Conservation (phyloP, 2,329 filamentous ascomycete species). For the Neofusicoccum kwambonambiense region DNA sequence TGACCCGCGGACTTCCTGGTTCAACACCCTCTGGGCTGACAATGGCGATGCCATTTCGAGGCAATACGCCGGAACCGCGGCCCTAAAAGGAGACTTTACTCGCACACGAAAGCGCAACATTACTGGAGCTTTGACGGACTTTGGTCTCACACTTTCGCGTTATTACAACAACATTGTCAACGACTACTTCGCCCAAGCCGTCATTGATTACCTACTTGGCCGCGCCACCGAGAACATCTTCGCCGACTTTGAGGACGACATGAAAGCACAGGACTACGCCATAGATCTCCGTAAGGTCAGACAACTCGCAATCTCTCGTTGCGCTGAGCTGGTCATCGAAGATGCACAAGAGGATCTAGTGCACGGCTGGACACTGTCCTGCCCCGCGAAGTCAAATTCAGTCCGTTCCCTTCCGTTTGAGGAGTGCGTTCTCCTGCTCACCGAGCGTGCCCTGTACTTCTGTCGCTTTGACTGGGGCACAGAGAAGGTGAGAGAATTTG, state of each 20-base stretch:
- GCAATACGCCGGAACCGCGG: constrained; percentile 93
- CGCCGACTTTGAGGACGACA: constrained; percentile 88
- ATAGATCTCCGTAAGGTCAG: constrained; percentile 82
- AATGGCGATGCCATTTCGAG: constrained; percentile 95
- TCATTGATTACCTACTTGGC: constrained; percentile 90
- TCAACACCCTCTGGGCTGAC: constrained; percentile 95
- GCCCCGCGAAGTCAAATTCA: constrained; percentile 69
- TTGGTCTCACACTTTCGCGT: constrained; percentile 81
- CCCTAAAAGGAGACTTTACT: constrained; percentile 95
- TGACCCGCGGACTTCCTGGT: constrained; percentile 84
- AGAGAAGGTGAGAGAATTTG: constrained; percentile 91
- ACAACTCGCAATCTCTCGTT: constrained; percentile 86
- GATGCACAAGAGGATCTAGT: constrained; percentile 79
- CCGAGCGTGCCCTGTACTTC: constrained; percentile 79
- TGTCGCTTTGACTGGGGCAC: constrained; percentile 93
- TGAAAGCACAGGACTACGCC: constrained; percentile 90
- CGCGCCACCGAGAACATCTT: constrained; percentile 84
- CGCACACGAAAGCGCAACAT: constrained; percentile 88
- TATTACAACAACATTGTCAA: constrained; percentile 89
- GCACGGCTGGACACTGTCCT: constrained; percentile 84
- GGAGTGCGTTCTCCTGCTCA: constrained; percentile 84
- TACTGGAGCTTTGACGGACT: constrained; percentile 84
- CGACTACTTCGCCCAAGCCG: constrained; percentile 93
- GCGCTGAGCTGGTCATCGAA: constrained; percentile 76
- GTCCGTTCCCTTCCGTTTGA: constrained; percentile 71